A percentile compares a stretch with the other conserved stretches of the same genome.
These are phyloP conservation scores for Calonectria ilicicola DNA, from an alignment of 2,329 filamentous ascomycete species.

Conservation along the genomic window DNA sequence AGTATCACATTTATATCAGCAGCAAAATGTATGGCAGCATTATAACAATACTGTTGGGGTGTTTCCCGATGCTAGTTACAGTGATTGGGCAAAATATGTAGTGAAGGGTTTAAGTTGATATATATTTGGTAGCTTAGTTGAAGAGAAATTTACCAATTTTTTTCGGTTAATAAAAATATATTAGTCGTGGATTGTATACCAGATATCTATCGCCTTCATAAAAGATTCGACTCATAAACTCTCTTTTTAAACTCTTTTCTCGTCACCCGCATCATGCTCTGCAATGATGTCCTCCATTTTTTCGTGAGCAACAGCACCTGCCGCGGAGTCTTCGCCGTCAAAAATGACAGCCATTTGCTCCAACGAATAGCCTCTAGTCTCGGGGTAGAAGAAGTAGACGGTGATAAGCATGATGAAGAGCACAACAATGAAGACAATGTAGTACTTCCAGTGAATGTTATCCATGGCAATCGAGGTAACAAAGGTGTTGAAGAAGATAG, in stretches of 20 bases:
- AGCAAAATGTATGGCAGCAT: no score
- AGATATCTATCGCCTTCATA: background rate
- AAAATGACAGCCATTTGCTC: constrained; percentile 40
- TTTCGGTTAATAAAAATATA: no score
- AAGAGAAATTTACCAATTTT: no score
- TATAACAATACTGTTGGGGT: no score
- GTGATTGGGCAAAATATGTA: no score
- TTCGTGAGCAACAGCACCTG: constrained; percentile 17
- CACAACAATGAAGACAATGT: constrained; percentile 33
- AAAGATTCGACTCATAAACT: background rate
- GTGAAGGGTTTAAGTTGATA: no score
- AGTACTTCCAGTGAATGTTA: constrained; percentile 34
- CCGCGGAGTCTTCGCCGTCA: constrained; percentile 32
- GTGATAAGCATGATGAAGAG: constrained; percentile 33
- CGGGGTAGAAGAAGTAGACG: constrained; percentile 43
- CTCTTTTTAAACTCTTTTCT: constrained; percentile 4
- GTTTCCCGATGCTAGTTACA: no score
- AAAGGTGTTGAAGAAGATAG: constrained; percentile 51
- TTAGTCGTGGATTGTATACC: no score
- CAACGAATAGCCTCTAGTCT: constrained; percentile 47
- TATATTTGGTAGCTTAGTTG: no score
- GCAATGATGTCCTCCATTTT: constrained; percentile 24
- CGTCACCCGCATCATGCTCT: constrained; percentile 8
- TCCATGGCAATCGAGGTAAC: constrained; percentile 46
- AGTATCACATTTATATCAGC: no score